Evolutionary conservation across 2,329 filamentous ascomycete genomes (phyloP), one percentile per base, ranked within the genome.

Genomic region (Fusarium ambrosium): DNA sequence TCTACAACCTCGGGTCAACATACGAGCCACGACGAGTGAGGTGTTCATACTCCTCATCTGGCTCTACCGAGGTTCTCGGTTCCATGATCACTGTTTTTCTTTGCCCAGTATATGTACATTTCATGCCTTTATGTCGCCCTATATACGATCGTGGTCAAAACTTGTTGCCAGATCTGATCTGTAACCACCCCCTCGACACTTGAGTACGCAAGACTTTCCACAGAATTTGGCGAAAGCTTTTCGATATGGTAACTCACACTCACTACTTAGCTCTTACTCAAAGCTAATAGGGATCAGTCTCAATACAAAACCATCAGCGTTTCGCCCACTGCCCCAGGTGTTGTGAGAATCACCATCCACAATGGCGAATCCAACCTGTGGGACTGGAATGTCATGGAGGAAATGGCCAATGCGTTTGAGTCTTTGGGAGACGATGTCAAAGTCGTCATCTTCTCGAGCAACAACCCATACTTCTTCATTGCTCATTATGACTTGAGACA

Each of bases 231-330:
- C 20, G 6, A 8, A 16, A 24, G 2, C 1, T 45, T 16, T 24
- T 6, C 16, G 10, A 48, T 11, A 24, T 48, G 43, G 43, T 27
- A 5, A 48, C 4, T 4, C 0, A 10, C 13, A 8, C 3, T 3
- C 8, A 1, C 22, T 24, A 14, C 4, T 18, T 1, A 16, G 14
- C 10, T 2, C 7, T 2, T 1, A 2, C 14, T 2, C 4, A 5
- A 13, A 1, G 2, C 41, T 45, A 16, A 45, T 14, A 4, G 2
- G 20, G 22, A 22, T 4, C 6, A 45, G 41, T 14, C 20, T 4
- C 41, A 45, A 16, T 45, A 22, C 41, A 45, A 45, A 7, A 45
- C 41, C 6, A 45, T 45, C 41, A 45, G 20, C 20, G 20, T 45
- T 2, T 45, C n/a, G 7, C 20, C 41, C 20, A 45, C 20, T 5